These are phyloP conservation scores for Talinum fruticosum DNA, from an alignment of 148 eudicot species.

Conservation along the genomic window DNA sequence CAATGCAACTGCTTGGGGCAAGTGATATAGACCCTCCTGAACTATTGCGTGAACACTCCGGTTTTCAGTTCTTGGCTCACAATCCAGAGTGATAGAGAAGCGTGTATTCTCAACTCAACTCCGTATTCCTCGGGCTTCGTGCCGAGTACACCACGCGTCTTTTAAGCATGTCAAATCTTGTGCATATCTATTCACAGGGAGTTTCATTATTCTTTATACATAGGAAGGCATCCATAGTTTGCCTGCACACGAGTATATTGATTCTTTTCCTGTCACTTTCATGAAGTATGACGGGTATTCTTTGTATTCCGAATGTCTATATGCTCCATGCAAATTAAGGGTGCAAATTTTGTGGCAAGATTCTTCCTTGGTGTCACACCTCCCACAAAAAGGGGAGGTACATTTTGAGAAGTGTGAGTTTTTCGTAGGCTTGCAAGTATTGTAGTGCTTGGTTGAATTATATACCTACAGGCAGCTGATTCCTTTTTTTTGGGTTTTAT, in stretches of 20 bases:
- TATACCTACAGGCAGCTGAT: conserved; percentile 19
- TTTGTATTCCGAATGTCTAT: conserved; percentile 27
- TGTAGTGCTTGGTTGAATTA: conserved; percentile 22
- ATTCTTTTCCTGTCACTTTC: conserved; percentile 26
- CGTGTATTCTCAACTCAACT: not conserved
- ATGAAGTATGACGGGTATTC: conserved; percentile 28
- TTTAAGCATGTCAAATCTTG: conserved; percentile 22
- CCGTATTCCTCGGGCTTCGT: conserved; percentile 3
- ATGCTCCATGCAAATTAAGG: conserved; percentile 18
- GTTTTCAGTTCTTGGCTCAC: conserved; percentile 74
- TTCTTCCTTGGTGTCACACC: conserved; percentile 15
- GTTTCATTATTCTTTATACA: conserved; percentile 22
- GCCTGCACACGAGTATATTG: conserved; percentile 28
- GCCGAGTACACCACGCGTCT: conserved; percentile 10
- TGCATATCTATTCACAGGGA: conserved; percentile 26
- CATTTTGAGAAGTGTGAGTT: conserved; percentile 21
- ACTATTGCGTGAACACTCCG: conserved; percentile 81
- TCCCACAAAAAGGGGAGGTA: conserved; percentile 18
- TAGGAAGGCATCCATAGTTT: conserved; percentile 29
- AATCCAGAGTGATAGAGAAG: conserved; percentile 37
- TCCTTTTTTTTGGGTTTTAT: conserved; percentile 7
- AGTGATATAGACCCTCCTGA: conserved; percentile 82
- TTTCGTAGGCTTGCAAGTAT: conserved; percentile 14
- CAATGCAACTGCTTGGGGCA: conserved; percentile 65
- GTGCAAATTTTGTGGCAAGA: conserved; percentile 23